A percentile compares a stretch with the other conserved stretches of the same genome.
Conservation (phyloP, 352 stramenopile genomes). For the Pythium vanterpoolii region DNA sequence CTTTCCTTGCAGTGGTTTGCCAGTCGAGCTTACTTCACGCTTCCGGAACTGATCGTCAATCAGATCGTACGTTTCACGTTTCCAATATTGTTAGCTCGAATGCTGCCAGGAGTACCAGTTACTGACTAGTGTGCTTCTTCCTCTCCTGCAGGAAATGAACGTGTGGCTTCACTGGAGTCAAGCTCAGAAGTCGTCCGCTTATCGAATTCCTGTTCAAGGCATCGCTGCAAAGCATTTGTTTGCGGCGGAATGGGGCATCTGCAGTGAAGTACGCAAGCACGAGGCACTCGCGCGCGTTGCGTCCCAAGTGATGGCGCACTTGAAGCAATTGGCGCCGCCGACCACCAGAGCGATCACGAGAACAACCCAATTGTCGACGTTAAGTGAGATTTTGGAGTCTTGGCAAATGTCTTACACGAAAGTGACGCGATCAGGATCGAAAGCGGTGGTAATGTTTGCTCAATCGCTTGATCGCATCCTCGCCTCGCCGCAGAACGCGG, state of each 20-base stretch:
- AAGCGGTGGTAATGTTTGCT: constrained; percentile 7
- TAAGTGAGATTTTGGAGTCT: constrained; percentile 2
- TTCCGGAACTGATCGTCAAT: constrained; percentile 67
- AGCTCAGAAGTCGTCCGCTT: constrained; percentile 3
- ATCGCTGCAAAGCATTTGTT: constrained; percentile 43
- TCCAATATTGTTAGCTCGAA: not conserved
- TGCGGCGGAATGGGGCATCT: constrained; percentile 33
- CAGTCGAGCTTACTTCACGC: constrained; percentile 53
- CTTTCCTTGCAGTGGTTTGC: constrained; percentile 71
- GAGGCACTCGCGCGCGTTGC: constrained; percentile 12
- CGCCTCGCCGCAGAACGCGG: constrained; percentile 39
- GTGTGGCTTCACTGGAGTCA: constrained; percentile 61
- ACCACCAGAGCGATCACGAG: constrained; percentile 9
- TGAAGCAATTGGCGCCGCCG: constrained; percentile 18
- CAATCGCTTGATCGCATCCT: constrained; percentile 12
- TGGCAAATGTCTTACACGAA: constrained; percentile 2
- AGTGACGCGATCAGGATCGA: not conserved
- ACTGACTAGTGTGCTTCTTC: constrained; percentile 1
- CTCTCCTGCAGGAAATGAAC: constrained; percentile 47
- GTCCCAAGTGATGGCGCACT: constrained; percentile 17
- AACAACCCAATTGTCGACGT: not conserved
- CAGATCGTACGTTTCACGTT: constrained; percentile 68
- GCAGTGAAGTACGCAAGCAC: constrained; percentile 13
- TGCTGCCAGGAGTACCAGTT: not conserved
- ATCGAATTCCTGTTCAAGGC: constrained; percentile 40